Percentiles rank a stretch among this genome's conserved stretches.
Conservation (phyloP, 305 asterid species). For the Solanum hybrid region DNA sequence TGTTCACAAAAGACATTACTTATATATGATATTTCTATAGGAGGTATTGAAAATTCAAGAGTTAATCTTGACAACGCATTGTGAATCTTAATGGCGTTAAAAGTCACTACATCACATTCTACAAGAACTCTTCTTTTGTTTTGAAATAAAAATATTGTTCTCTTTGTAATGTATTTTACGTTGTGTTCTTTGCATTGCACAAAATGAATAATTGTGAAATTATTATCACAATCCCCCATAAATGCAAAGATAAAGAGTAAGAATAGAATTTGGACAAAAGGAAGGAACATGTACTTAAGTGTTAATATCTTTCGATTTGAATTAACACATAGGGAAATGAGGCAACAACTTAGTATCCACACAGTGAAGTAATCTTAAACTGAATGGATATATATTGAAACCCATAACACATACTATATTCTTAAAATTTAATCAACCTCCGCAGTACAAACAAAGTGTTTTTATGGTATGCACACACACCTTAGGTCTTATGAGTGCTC, state of each 20-base stretch:
- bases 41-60: not conserved
- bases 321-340: not conserved
- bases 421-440: not conserved
- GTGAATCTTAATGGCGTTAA: not conserved
- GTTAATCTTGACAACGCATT: not conserved
- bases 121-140: not conserved
- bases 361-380: not conserved
- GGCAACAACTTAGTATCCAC: not conserved
- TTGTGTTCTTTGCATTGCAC: not conserved
- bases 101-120: not conserved
- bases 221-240: not conserved
- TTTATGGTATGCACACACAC: not conserved
- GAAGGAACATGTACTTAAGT: not conserved
- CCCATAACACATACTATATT: not conserved
- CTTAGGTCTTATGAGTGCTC: not conserved
- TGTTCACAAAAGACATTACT: not conserved
- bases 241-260: not conserved
- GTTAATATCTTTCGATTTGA: not conserved
- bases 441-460: not conserved
- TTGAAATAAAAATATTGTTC: not conserved
- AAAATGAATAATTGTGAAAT: not conserved
- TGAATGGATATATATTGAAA: not conserved
- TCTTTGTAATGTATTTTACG: not conserved
- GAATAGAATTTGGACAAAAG: not conserved
- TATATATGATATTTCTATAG: not conserved